These are phyloP conservation scores for Cladosporium sphaerospermum DNA, from an alignment of 2,329 filamentous ascomycete genomes.

Conservation along the genomic window DNA sequence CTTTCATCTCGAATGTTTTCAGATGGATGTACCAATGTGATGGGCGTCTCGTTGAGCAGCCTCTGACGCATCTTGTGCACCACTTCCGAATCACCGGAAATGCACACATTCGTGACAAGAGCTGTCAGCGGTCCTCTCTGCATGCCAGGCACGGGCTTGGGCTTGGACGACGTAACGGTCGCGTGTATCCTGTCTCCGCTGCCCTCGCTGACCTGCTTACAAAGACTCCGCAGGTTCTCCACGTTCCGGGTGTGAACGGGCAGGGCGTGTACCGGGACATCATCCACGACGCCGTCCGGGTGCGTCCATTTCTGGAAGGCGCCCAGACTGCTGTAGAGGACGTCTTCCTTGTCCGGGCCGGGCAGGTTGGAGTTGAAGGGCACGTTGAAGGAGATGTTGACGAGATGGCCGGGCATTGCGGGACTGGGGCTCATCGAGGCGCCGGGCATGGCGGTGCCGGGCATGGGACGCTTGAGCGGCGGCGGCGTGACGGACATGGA, in stretches of 20 bases:
- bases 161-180: conserved; percentile 73
- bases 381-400: conserved; percentile 95
- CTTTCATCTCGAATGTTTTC: neutral
- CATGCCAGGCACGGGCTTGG: conserved; percentile 53
- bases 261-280: conserved; percentile 77
- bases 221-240: conserved; percentile 69
- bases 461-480: conserved; percentile 49
- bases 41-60: conserved; percentile 85
- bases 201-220: conserved; percentile 68
- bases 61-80: conserved; percentile 86
- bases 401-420: conserved; percentile 65
- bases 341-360: conserved; percentile 88
- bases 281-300: conserved; percentile 77
- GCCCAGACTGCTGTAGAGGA: conserved; percentile 83
- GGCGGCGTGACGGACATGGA: conserved; percentile 33
- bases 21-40: conserved; percentile 68
- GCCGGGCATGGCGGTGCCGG: conserved; percentile 17
- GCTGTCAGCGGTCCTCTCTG: conserved; percentile 45
- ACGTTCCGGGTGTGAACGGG: conserved; percentile 90
- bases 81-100: conserved; percentile 79
- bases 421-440: conserved; percentile 46
- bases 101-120: conserved; percentile 73
- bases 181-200: conserved; percentile 66
- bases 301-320: conserved; percentile 91
- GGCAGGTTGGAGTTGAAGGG: conserved; percentile 89